These are phyloP conservation scores for Leccinum uliginosum DNA, from an alignment of 768 basidiomycete genomes.

Conservation along the genomic window DNA sequence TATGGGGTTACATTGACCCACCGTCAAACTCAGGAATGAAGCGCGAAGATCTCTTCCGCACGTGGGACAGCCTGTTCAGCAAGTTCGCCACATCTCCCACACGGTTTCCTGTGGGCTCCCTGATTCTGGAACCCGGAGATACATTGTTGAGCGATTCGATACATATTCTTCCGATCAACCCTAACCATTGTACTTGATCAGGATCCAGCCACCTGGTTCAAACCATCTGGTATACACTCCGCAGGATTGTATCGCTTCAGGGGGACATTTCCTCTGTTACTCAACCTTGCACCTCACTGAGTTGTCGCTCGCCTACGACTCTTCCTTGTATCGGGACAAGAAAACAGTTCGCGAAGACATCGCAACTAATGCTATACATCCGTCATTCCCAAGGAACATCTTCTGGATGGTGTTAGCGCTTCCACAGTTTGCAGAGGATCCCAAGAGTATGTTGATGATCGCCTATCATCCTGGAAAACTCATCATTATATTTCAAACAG, in stretches of 20 bases:
- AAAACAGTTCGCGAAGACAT: not conserved
- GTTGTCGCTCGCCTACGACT: not conserved
- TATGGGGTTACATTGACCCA: too few species aligned
- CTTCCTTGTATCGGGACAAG: not conserved
- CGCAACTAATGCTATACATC: not conserved
- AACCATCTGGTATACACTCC: slow-evolving; percentile 3
- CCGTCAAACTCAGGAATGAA: too few species aligned
- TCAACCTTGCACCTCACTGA: not conserved
- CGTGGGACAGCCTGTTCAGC: too few species aligned
- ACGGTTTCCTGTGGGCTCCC: too few species aligned
- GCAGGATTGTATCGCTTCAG: not conserved
- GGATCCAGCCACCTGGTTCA: not conserved
- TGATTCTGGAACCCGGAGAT: too few species aligned
- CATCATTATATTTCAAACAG: too few species aligned
- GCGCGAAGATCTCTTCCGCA: too few species aligned
- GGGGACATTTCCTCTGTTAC: not conserved
- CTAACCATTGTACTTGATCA: not conserved
- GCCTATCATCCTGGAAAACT: too few species aligned
- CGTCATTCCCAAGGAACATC: not conserved
- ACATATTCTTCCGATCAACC: too few species aligned
- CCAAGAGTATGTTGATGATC: too few species aligned
- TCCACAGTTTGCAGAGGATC: not conserved
- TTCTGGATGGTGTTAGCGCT: slow-evolving; percentile 2
- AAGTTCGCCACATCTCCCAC: too few species aligned
- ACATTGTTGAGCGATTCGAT: too few species aligned